Evolutionary conservation across 1,139 yeast genomes (phyloP).

Genomic region (Yamadazyma triangularis): DNA sequence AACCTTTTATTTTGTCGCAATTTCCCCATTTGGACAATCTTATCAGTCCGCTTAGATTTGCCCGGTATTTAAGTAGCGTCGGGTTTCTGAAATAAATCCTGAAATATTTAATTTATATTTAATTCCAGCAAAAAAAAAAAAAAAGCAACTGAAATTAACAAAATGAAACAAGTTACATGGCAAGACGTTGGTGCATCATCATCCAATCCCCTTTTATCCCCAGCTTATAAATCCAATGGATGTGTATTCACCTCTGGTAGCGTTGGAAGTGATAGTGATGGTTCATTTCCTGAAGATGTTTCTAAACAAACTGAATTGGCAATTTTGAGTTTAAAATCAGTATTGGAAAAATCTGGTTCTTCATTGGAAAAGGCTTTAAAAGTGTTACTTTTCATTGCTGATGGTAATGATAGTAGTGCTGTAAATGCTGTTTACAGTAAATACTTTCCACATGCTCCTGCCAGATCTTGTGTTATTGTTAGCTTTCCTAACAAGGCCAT

Average conservation of each 20-base stretch:
- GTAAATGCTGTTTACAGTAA: slow-evolving; percentile 42
- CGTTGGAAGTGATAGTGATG: slow-evolving; percentile 16
- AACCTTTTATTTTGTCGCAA: no score
- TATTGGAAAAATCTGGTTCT: slow-evolving; percentile 41
- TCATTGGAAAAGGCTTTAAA: slow-evolving; percentile 40
- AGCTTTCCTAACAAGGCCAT: slow-evolving; percentile 36
- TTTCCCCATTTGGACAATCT: no score
- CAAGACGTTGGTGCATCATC: background rate
- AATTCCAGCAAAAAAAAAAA: no score
- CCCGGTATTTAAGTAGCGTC: no score
- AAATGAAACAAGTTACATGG: background rate
- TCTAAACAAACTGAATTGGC: slow-evolving; percentile 37
- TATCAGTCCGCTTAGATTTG: no score
- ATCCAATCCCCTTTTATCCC: slow-evolving; percentile 20
- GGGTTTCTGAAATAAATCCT: no score
- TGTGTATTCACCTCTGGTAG: slow-evolving; percentile 42
- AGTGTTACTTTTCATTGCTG: slow-evolving; percentile 42
- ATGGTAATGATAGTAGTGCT: slow-evolving; percentile 33
- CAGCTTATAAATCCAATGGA: slow-evolving; percentile 42
- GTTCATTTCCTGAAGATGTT: slow-evolving; percentile 27
- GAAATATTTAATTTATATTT: no score
- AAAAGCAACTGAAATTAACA: no score
- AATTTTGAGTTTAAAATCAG: slow-evolving; percentile 32
- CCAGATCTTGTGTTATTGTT: slow-evolving; percentile 48
- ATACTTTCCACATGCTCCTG: slow-evolving; percentile 43